Evolutionary conservation across 306 rosid species (phyloP).

Genomic region (Begonia fuchsioides): DNA sequence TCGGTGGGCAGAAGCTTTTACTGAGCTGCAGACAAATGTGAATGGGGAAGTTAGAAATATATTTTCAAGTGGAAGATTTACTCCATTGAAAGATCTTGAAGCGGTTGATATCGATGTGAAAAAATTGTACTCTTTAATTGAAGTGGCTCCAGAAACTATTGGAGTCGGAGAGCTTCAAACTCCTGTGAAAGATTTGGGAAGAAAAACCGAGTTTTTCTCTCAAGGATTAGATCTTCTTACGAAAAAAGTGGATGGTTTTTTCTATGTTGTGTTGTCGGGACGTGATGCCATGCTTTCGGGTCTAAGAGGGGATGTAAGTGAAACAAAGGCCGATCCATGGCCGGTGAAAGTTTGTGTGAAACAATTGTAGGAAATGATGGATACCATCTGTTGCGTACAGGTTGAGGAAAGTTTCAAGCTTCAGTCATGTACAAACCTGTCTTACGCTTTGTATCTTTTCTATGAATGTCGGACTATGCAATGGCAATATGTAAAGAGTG

Average conservation of each 20-base stretch:
- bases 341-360: too few relatives aligned
- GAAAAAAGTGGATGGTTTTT: conserved; percentile 55
- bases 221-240: conserved; percentile 61
- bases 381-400: too few relatives aligned
- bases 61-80: conserved; percentile 24
- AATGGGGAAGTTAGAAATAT: conserved; percentile 42
- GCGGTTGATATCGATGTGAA: conserved; percentile 38
- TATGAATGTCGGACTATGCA: conserved; percentile 18
- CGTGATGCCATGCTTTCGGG: conserved; percentile 55
- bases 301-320: conserved; percentile 30
- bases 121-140: conserved; percentile 40
- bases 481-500: background rate
- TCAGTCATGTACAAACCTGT: too few relatives aligned
- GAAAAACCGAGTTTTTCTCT: conserved; percentile 30
- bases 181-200: conserved; percentile 27
- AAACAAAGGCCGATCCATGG: too few relatives aligned
- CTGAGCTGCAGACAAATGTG: conserved; percentile 35
- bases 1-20: conserved; percentile 61
- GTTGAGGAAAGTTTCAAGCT: too few relatives aligned
- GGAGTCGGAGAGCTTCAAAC: conserved; percentile 18
- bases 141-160: conserved; percentile 18
- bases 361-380: too few relatives aligned
- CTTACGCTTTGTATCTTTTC: background rate
- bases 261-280: conserved; percentile 39
- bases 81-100: conserved; percentile 50